Conservation (phyloP, 1,284 basidiomycete genomes). For the Kwoniella shivajii region DNA sequence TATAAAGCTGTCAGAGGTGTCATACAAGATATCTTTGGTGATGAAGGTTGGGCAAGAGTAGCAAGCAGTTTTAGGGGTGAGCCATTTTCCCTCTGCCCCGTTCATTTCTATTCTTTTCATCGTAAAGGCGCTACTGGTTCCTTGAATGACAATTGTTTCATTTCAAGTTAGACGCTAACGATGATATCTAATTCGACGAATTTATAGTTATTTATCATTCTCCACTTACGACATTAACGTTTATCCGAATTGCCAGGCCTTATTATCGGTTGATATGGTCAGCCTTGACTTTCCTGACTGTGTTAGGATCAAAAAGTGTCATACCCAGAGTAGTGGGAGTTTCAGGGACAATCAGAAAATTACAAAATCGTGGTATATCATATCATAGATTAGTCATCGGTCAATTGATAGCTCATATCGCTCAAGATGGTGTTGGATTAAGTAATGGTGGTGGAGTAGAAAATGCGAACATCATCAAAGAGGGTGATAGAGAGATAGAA, state of each 20-base stretch:
- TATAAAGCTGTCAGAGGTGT: slow-evolving; percentile 34
- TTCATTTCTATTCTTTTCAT: no score
- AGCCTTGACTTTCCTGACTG: slow-evolving; percentile 32
- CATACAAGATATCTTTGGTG: slow-evolving; percentile 46
- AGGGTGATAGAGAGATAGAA: slow-evolving; percentile 17
- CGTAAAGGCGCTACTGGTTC: neutral
- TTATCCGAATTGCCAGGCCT: slow-evolving; percentile 45
- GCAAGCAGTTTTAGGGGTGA: slow-evolving; percentile 46
- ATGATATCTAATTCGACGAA: neutral
- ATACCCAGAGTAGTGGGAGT: slow-evolving; percentile 47
- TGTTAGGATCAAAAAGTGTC: slow-evolving; percentile 17
- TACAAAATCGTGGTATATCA: slow-evolving; percentile 43
- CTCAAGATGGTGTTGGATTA: neutral
- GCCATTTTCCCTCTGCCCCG: slow-evolving; percentile 12
- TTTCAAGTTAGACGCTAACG: neutral
- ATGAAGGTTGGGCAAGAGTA: slow-evolving; percentile 51
- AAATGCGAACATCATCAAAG: slow-evolving; percentile 2
- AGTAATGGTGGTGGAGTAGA: neutral
- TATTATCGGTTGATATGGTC: slow-evolving; percentile 45
- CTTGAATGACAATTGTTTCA: neutral
- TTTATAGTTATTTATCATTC: slow-evolving; percentile 49
- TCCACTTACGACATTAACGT: slow-evolving; percentile 45
- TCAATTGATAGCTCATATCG: slow-evolving; percentile 22
- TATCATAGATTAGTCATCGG: slow-evolving; percentile 45
- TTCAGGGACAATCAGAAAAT: slow-evolving; percentile 50